phyloP scores from a whole-genome alignment of 192 early-diverging fungal genomes.

The Coemansia sp. region DNA sequence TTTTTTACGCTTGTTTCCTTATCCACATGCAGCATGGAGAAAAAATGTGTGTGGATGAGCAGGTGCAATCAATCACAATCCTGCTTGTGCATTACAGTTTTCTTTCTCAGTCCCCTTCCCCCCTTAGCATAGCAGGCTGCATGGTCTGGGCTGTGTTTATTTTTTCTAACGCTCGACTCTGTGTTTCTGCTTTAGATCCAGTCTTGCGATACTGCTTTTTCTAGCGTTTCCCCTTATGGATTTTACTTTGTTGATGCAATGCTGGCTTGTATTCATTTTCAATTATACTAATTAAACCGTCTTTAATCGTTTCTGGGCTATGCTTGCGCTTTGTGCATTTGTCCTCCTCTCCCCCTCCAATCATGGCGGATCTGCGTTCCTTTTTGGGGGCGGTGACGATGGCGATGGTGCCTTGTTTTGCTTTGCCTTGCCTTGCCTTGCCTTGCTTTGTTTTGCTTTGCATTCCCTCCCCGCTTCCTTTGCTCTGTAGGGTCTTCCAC shows the following conservation, averaged over 20 bases:
- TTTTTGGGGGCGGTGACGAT: background rate
- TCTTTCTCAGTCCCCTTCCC: background rate
- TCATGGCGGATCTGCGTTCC: conserved; percentile 1
- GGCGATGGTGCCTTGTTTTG: conserved; percentile 2
- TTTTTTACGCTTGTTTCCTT: background rate
- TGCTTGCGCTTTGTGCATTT: conserved; percentile 4
- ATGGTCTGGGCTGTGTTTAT: background rate
- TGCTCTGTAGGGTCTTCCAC: conserved; percentile 75
- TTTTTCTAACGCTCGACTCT: too few species aligned
- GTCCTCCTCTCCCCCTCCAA: background rate
- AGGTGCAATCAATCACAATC: background rate
- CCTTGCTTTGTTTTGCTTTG: background rate
- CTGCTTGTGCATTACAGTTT: background rate
- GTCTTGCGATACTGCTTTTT: conserved; percentile 7
- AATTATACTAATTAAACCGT: background rate
- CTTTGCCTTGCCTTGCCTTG: background rate
- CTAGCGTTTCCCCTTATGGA: background rate
- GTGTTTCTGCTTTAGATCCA: conserved; percentile 2
- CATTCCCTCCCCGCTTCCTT: background rate
- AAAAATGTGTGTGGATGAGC: background rate
- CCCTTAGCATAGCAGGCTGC: background rate
- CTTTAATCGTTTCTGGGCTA: background rate
- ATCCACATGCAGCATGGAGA: background rate
- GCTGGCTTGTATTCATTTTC: background rate
- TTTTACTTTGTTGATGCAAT: background rate